Conservation (phyloP, 768 basidiomycete species). For the Suillus brevipes region DNA sequence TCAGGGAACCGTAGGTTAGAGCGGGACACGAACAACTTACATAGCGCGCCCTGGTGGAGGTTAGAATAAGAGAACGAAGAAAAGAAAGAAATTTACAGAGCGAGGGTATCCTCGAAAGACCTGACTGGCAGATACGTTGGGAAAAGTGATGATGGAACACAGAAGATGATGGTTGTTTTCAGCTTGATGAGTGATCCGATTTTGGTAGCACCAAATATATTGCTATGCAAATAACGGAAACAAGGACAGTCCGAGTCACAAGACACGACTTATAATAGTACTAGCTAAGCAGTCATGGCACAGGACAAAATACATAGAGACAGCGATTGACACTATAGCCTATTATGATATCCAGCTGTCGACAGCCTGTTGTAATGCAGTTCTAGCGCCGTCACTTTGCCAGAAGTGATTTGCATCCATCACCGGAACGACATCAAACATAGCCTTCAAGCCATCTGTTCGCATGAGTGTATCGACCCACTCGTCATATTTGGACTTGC, state of each 20-base stretch:
- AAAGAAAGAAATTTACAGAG: slow-evolving; percentile 15
- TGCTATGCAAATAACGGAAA: slow-evolving; percentile 1
- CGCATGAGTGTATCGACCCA: slow-evolving; percentile 50
- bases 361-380: slow-evolving; percentile 20
- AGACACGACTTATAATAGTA: not conserved
- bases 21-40: slow-evolving; percentile 21
- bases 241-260: not conserved
- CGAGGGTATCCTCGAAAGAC: slow-evolving; percentile 14
- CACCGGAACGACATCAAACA: slow-evolving; percentile 39
- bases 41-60: slow-evolving; percentile 24
- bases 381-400: slow-evolving; percentile 38
- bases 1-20: slow-evolving; percentile 17
- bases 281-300: not conserved
- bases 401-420: slow-evolving; percentile 67
- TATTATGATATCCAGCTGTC: slow-evolving; percentile 21
- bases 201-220: slow-evolving; percentile 18
- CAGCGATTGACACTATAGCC: not conserved
- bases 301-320: not conserved
- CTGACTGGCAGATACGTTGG: slow-evolving; percentile 10
- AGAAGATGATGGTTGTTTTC: slow-evolving; percentile 25
- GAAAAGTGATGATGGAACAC: slow-evolving; percentile 17
- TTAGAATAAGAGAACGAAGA: slow-evolving; percentile 14
- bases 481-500: slow-evolving; percentile 47
- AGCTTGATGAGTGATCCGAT: slow-evolving; percentile 13
- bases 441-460: slow-evolving; percentile 24